Evolutionary conservation across 805 yeast species (phyloP).

Genomic region (Nakazawaea anatomiae): DNA sequence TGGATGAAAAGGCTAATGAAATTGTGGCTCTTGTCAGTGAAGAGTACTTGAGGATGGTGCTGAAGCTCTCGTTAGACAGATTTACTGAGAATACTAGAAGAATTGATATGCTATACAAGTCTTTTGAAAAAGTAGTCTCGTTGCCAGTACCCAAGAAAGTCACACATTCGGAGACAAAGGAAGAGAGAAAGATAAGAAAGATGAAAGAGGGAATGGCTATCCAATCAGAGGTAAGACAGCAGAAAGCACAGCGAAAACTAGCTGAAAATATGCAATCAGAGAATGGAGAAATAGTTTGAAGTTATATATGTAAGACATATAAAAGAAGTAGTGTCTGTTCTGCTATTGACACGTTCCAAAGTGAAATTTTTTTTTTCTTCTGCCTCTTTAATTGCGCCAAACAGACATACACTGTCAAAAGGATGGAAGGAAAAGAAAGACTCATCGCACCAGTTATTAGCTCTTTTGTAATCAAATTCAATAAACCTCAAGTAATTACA

Average conservation of each 20-base stretch:
- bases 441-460: neutral
- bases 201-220: conserved; percentile 41
- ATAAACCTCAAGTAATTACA: no score
- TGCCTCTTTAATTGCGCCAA: neutral
- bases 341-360: neutral
- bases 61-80: conserved; percentile 52
- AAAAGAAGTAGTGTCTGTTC: neutral
- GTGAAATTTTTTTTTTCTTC: neutral
- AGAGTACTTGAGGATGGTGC: conserved; percentile 45
- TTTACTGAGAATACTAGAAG: conserved; percentile 62
- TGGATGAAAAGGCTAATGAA: conserved; percentile 24
- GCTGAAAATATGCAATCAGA: neutral
- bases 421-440: neutral
- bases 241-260: conserved; percentile 10
- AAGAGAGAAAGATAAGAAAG: conserved; percentile 49
- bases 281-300: neutral
- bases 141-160: neutral
- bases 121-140: conserved; percentile 30
- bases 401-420: neutral
- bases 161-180: conserved; percentile 40
- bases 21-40: conserved; percentile 41
- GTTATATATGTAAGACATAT: neutral
- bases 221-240: conserved; percentile 16
- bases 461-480: no score
- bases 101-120: conserved; percentile 39